phyloP scores from a whole-genome alignment of 2,329 filamentous ascomycete species.

The Fusarium anguioides region DNA sequence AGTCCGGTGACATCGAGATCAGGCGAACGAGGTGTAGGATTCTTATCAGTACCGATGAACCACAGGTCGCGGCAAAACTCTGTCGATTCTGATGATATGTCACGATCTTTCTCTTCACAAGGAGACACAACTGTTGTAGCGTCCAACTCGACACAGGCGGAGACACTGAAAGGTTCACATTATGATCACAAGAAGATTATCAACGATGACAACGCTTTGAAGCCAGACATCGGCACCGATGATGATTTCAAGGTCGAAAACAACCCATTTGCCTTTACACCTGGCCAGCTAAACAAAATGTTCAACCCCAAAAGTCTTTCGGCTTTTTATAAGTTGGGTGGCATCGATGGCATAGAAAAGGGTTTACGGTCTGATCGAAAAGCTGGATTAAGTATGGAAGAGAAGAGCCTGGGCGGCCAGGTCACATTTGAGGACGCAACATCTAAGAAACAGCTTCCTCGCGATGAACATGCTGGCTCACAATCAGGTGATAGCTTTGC shows the following conservation, averaged over 20 bases:
- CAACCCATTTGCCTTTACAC: constrained; percentile 87
- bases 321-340: constrained; percentile 84
- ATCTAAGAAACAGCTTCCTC: constrained; percentile 49
- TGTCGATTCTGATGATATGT: constrained; percentile 73
- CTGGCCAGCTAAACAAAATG: constrained; percentile 86
- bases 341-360: constrained; percentile 80
- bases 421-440: constrained; percentile 80
- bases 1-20: constrained; percentile 62
- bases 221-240: constrained; percentile 80
- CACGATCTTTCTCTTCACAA: constrained; percentile 68
- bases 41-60: constrained; percentile 73
- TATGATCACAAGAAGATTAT: constrained; percentile 67
- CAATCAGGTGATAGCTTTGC: constrained; percentile 53
- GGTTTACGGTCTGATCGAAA: constrained; percentile 79
- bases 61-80: constrained; percentile 73
- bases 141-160: constrained; percentile 57
- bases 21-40: constrained; percentile 62
- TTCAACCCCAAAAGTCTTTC: constrained; percentile 88
- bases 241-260: constrained; percentile 79
- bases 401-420: constrained; percentile 71
- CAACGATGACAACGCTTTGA: constrained; percentile 75
- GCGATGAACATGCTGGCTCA: constrained; percentile 6
- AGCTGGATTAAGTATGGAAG: constrained; percentile 81
- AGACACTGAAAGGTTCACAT: constrained; percentile 52
- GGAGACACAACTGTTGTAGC: constrained; percentile 70